Evolutionary conservation across 2,329 filamentous ascomycete genomes (phyloP).

Genomic region (Eutypella sp.): DNA sequence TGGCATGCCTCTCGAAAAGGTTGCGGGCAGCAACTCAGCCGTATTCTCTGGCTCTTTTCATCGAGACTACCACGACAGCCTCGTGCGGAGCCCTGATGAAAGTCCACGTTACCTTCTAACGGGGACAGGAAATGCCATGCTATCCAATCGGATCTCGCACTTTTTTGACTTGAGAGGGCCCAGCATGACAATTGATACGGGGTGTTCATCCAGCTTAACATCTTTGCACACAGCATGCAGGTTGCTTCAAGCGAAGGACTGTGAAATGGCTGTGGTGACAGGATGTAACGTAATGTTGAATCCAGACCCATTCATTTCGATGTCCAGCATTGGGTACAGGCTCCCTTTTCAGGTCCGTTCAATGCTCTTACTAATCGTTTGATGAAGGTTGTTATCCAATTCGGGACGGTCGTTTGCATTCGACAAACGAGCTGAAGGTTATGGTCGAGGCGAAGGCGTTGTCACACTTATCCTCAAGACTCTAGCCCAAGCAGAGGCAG

Average conservation of each 20-base stretch:
- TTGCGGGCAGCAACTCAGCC: not conserved
- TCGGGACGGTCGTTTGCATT: constrained; percentile 4
- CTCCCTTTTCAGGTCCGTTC: not conserved
- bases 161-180: constrained; percentile 28
- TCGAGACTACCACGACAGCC: constrained; percentile 5
- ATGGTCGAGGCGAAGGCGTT: constrained; percentile 10
- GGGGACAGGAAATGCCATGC: constrained; percentile 16
- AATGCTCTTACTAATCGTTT: not conserved
- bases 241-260: constrained; percentile 11
- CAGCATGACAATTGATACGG: constrained; percentile 27
- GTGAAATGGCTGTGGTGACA: constrained; percentile 8
- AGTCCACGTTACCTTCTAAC: constrained; percentile 17
- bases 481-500: constrained; percentile 7
- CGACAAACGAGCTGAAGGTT: constrained; percentile 11
- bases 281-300: constrained; percentile 8
- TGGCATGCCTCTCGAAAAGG: not conserved
- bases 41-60: not conserved
- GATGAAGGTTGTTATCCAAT: not conserved
- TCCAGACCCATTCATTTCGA: constrained; percentile 8
- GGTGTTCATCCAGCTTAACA: constrained; percentile 26
- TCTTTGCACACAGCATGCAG: constrained; percentile 21
- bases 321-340: constrained; percentile 1
- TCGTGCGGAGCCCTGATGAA: constrained; percentile 10
- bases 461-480: constrained; percentile 3
- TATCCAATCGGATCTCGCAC: constrained; percentile 28